Evolutionary conservation across 116 monocot genomes (phyloP).

Genomic region (Phalaenopsis hybrid): DNA sequence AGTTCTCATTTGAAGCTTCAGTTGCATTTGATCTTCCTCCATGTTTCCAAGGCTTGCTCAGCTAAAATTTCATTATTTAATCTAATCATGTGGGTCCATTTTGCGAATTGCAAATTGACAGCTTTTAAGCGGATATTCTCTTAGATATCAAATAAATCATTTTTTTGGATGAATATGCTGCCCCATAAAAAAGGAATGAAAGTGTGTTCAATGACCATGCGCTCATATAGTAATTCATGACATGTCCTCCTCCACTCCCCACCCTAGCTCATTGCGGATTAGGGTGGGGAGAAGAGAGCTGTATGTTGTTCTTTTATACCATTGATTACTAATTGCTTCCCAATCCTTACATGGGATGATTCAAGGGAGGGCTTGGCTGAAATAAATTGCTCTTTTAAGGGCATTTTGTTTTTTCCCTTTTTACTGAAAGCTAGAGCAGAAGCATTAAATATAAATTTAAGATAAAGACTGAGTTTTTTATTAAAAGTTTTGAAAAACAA

Average conservation of each 20-base stretch:
- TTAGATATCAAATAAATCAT: too few relatives aligned
- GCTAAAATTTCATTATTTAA: not conserved
- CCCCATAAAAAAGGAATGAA: not conserved
- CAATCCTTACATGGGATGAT: not conserved
- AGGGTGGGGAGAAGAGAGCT: not conserved
- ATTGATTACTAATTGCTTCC: not conserved
- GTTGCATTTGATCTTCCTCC: not conserved
- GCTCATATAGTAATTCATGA: not conserved
- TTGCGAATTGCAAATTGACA: not conserved
- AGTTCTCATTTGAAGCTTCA: constrained; percentile 2
- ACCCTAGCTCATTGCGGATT: not conserved
- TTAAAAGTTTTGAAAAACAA: not conserved
- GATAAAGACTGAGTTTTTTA: not conserved
- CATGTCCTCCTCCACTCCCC: not conserved
- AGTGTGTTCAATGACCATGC: not conserved
- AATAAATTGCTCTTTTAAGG: not conserved
- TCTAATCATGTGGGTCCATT: not conserved
- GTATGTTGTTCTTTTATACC: too few relatives aligned
- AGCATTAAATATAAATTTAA: not conserved
- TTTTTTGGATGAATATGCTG: not conserved
- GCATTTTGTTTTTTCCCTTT: not conserved
- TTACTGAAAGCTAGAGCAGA: not conserved
- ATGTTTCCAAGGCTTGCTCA: not conserved
- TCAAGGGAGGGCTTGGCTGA: not conserved
- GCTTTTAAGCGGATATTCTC: not conserved